phyloP scores from a whole-genome alignment of 306 rosid genomes.

The Trichosanthes cucumerina region DNA sequence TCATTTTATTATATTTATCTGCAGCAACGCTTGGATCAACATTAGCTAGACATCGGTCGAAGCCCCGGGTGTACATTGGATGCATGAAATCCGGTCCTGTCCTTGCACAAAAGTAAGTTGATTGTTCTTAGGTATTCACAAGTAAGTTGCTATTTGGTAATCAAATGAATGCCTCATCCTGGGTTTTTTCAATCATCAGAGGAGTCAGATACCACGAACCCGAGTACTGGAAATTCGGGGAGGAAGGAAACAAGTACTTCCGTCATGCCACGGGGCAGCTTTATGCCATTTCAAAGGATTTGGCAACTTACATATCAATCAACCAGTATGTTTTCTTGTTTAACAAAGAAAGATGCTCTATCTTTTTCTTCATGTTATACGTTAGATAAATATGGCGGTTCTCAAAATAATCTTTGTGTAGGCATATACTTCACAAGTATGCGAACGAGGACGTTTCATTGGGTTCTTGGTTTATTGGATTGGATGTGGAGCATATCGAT shows the following conservation, averaged over 20 bases:
- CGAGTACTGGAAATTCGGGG: constrained; percentile 54
- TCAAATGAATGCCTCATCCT: background rate
- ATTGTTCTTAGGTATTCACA: background rate
- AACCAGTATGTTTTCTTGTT: constrained; percentile 31
- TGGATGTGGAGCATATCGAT: constrained; percentile 50
- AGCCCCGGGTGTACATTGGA: constrained; percentile 42
- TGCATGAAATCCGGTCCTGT: constrained; percentile 63
- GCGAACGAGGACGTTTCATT: constrained; percentile 48
- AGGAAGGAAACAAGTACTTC: constrained; percentile 50
- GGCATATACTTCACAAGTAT: constrained; percentile 49
- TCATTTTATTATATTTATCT: background rate
- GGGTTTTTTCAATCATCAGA: constrained; percentile 15
- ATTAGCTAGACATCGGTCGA: constrained; percentile 36
- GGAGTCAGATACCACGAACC: constrained; percentile 57
- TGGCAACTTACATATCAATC: constrained; percentile 40
- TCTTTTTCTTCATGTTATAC: background rate
- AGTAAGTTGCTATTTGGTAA: background rate
- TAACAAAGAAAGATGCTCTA: background rate
- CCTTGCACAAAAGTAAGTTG: constrained; percentile 44
- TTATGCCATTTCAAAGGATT: constrained; percentile 42
- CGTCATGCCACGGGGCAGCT: constrained; percentile 61
- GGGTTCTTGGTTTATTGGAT: constrained; percentile 50
- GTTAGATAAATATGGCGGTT: background rate
- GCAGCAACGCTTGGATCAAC: constrained; percentile 50
- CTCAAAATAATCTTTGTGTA: constrained; percentile 5